These are phyloP conservation scores for Acanthamoeba lugdunensis DNA, from an alignment of 208 protist species.

Conservation along the genomic window DNA sequence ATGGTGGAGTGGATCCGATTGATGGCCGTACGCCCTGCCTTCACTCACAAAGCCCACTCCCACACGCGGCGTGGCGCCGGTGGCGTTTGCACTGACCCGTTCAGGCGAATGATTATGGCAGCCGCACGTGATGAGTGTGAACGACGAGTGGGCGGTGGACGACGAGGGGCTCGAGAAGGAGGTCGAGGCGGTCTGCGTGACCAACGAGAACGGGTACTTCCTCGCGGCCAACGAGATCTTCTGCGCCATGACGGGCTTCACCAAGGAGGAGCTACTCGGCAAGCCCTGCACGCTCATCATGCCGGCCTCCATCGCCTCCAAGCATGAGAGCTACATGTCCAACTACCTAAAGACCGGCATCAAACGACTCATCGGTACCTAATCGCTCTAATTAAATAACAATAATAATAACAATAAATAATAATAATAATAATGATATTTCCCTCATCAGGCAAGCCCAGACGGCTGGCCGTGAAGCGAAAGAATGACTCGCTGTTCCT, in stretches of 20 bases:
- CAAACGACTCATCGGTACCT: constrained; percentile 38
- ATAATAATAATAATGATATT: neutral
- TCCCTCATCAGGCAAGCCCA: constrained; percentile 5
- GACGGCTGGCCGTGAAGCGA: neutral
- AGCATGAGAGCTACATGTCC: constrained; percentile 49
- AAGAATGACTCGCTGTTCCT: constrained; percentile 56
- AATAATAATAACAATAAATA: neutral
- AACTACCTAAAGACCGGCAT: constrained; percentile 62
- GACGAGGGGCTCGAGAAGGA: constrained; percentile 47
- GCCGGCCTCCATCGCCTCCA: constrained; percentile 41
- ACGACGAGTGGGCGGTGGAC: constrained; percentile 52
- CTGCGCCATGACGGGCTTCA: constrained; percentile 47
- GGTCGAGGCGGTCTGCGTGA: constrained; percentile 54
- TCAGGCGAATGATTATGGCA: neutral
- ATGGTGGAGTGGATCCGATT: constrained; percentile 60
- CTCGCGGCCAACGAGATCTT: constrained; percentile 58
- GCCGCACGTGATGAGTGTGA: constrained; percentile 18
- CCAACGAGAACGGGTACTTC: constrained; percentile 55
- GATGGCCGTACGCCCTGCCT: constrained; percentile 31
- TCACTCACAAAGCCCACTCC: neutral
- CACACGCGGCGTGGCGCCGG: neutral
- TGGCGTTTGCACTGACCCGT: neutral
- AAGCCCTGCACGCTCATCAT: constrained; percentile 58
- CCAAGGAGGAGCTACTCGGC: constrained; percentile 43
- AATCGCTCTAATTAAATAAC: neutral